Evolutionary conservation across 208 protist genomes (phyloP).

Genomic region (Entamoeba invadens): DNA sequence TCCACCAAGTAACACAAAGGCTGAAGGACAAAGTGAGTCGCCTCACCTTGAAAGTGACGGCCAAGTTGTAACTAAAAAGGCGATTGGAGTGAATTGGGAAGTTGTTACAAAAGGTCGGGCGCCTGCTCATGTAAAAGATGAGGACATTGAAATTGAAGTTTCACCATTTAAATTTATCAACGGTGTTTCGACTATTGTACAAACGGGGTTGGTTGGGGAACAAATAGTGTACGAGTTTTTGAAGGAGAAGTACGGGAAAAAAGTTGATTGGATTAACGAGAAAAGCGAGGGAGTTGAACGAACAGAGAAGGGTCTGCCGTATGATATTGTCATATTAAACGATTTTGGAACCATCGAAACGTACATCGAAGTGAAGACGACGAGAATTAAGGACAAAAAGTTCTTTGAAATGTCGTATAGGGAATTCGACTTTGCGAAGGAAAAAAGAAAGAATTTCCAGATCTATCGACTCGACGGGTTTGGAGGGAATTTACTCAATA

Average conservation of each 20-base stretch:
- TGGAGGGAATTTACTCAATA: background rate
- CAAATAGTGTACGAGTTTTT: background rate
- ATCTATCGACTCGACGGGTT: background rate
- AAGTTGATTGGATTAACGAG: background rate
- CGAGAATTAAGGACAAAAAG: background rate
- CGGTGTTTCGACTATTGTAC: background rate
- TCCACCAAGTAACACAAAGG: too few species aligned
- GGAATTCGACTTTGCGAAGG: background rate
- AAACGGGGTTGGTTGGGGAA: background rate
- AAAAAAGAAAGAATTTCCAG: background rate
- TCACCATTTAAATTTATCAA: background rate
- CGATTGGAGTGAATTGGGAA: background rate
- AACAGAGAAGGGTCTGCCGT: background rate
- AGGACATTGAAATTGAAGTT: background rate
- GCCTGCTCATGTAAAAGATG: background rate
- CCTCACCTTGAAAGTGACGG: background rate
- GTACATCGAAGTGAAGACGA: background rate
- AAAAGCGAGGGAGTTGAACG: background rate
- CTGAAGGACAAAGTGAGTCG: too few species aligned
- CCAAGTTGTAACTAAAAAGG: background rate
- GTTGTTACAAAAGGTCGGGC: background rate
- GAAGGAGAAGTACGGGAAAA: background rate
- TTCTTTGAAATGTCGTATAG: background rate
- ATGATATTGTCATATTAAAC: background rate
- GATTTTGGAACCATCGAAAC: background rate